Evolutionary conservation across 352 stramenopile species (phyloP), one percentile per base, ranked within the genome.

Genomic region (Pythium guiyangense): DNA sequence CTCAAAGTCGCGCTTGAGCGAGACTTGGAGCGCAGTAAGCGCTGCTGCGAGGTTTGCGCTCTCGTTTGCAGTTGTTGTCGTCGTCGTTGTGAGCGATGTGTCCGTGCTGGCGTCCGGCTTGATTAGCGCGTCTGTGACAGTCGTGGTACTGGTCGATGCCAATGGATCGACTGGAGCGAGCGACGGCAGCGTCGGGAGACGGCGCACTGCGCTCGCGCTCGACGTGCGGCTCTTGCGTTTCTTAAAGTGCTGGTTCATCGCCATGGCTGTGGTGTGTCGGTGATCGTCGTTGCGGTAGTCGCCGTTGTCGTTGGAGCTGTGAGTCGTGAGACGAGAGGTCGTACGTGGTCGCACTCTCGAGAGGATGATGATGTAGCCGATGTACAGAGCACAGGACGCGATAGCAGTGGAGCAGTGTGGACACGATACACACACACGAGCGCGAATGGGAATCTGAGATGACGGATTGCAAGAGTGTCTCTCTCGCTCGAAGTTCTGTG

Each of bases 11-110:
- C 79, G 79, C 62, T 86, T 89, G 25, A 90, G 64, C 42, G 83
- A 90, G 15, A 93, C 74, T 58, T 90, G 82, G 20, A 93, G 79
- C 25, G 79, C 77, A 0, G 69, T 88, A 34, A 90, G 59, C 11
- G 78, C 80, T 0, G 72, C 67, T 4, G 78, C 74, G 37, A 90
- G 63, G 54, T 72, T 88, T 26, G 73, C 72, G 29, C 69, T 58
- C 52, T 88, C 78, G 15, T 46, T 58, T 6, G 68, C 25, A 34
- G 60, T 49, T 43, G 18, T 18, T 39, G 43, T 35, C 6, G 2
- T 56, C 18, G 3, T 49, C 9, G 17, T 60, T 49, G 1, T 63
- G 29, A 34, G 68, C 60, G 20, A 56, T 25, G 61, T 37, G 47
- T 52, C 47, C 8, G 56, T 39, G 48, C 56, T 56, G 15, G 48